Evolutionary conservation across 441 rosid species (phyloP).

Genomic region (Capsella rubella): DNA sequence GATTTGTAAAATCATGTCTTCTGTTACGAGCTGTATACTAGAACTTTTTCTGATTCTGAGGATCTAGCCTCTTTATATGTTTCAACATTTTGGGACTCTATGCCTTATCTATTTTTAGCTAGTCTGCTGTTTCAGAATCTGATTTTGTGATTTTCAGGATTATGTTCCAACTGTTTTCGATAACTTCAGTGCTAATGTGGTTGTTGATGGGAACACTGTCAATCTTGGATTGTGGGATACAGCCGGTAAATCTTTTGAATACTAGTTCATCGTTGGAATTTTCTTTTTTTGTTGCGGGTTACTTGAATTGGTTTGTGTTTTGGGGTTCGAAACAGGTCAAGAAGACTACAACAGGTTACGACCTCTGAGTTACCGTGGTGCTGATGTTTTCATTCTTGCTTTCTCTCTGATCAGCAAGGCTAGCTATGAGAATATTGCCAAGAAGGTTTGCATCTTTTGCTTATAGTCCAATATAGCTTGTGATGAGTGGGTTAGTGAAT

Average conservation of each 20-base stretch:
- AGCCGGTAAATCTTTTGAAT: constrained; percentile 58
- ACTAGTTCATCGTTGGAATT: background rate
- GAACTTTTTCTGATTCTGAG: background rate
- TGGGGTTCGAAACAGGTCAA: constrained; percentile 58
- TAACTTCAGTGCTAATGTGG: constrained; percentile 88
- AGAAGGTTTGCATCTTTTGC: constrained; percentile 57
- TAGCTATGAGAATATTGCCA: constrained; percentile 83
- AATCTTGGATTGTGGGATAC: constrained; percentile 85
- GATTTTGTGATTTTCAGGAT: constrained; percentile 56
- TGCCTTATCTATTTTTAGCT: constrained; percentile 2
- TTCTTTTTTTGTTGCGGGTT: constrained; percentile 1
- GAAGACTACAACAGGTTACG: constrained; percentile 83
- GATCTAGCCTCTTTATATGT: background rate
- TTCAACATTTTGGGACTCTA: background rate
- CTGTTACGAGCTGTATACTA: background rate
- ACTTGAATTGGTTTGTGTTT: constrained; percentile 12
- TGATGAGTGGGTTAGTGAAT: constrained; percentile 1
- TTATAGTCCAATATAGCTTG: background rate
- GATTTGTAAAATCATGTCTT: background rate
- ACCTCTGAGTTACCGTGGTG: constrained; percentile 80
- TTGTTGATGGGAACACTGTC: constrained; percentile 79
- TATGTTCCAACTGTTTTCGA: constrained; percentile 86
- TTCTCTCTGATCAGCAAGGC: constrained; percentile 92
- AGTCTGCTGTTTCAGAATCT: background rate
- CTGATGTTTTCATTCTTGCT: constrained; percentile 88